Percentiles rank a stretch among this genome's conserved stretches.
These are phyloP conservation scores for Punica granatum DNA, from an alignment of 345 rosid species.

Conservation along the genomic window DNA sequence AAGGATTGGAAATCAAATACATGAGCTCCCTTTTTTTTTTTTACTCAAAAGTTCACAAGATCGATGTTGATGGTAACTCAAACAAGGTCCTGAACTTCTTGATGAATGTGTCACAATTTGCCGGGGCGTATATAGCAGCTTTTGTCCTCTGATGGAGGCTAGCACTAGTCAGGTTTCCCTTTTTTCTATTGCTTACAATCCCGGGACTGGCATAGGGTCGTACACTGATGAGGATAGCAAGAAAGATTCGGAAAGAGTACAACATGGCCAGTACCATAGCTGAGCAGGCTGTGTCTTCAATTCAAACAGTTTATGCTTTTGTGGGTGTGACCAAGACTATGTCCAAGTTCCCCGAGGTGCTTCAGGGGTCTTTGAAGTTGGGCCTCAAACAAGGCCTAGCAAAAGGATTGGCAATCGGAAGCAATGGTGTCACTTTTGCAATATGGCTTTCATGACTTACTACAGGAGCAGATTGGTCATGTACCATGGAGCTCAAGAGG, in stretches of 20 bases:
- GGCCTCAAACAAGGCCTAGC: conserved; percentile 19
- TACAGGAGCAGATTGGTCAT: conserved; percentile 18
- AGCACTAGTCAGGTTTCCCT: conserved; percentile 17
- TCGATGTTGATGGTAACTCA: neutral
- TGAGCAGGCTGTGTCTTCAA: conserved; percentile 17
- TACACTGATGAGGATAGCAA: conserved; percentile 11
- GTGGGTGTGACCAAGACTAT: conserved; percentile 10
- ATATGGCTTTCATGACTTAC: conserved; percentile 17
- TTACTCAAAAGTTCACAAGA: no score
- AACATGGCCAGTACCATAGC: conserved; percentile 10
- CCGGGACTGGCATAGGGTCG: conserved; percentile 15
- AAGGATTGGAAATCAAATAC: conserved; percentile 8
- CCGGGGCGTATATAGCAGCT: conserved; percentile 13
- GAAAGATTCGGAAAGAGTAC: conserved; percentile 15
- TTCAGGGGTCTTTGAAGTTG: conserved; percentile 12
- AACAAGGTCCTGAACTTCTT: conserved; percentile 12
- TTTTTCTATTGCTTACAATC: conserved; percentile 10
- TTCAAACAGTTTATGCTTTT: conserved; percentile 16
- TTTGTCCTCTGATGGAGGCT: conserved; percentile 15
- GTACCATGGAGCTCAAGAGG: conserved; percentile 15
- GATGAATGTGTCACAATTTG: conserved; percentile 7
- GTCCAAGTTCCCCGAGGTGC: conserved; percentile 8
- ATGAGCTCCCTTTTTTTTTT: neutral
- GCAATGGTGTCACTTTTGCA: conserved; percentile 9
- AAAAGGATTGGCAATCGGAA: conserved; percentile 17